Base-by-base conservation (phyloP, 371 early-diverging fungal species). In the Mucor sp. region DNA sequence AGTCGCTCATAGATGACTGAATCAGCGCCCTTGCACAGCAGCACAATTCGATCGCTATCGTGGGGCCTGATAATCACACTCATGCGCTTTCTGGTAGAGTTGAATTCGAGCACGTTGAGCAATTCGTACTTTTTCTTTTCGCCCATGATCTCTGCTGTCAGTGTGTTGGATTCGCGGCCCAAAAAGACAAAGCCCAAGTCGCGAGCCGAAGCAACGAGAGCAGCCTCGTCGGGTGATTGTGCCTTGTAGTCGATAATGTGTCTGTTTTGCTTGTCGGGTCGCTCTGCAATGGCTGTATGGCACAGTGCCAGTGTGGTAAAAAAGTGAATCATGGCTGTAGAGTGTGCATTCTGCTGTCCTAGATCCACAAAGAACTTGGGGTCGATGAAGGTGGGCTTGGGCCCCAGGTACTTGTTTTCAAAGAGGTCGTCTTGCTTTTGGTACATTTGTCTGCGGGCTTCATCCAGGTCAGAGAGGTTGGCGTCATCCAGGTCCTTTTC, bases 221-320 rank as follows among this genome's bases (percentile, higher is more conserved):
- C 97, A 64, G 90, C 93, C 75, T 98, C 98, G 71, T 98, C 98
- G 3, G 98, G 98, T 3, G 95, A 95, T 7, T 94, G 88, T 0
- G 95, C 94, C 74, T 96, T 94, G 78, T 94, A 97, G 57, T 77
- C 85, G 53, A 89, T 75, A 11, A 76, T 70, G 60, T 80, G 77
- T 14, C 77, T 71, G 47, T 86, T 81, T 0, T 75, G 68, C 41
- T 78, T 71, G 50, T 81, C 83, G 30, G 81, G 78, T 7, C 78
- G 58, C 58, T 85, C 84, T 0, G 91, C 91, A 68, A 96, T 91
- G 30, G 92, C 97, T 3, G 95, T 95, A 69, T 98, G 97, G 72
- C 98, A 98, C 8, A 97, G 84, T 0, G 96, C 91, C 41, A 98
- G 78, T 12, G 96, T 82, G n/a, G 90, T 84, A 62, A 93, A 82